phyloP scores from a whole-genome alignment of 2,329 filamentous ascomycete species.

The Botrytis fragariae region DNA sequence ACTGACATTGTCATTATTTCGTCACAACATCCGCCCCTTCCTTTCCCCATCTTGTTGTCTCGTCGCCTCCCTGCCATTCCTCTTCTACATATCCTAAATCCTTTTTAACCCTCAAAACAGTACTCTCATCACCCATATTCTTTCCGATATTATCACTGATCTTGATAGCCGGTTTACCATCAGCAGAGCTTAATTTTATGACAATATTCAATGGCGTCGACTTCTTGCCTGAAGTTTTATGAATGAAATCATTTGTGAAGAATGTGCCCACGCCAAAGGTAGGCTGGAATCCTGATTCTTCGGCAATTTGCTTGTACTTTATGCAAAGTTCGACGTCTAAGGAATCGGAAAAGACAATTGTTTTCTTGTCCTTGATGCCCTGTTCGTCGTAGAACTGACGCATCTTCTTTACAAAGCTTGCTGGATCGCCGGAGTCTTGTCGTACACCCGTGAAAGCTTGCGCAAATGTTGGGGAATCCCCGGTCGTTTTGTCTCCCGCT shows the following conservation, averaged over 20 bases:
- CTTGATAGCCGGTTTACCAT: conserved; percentile 81
- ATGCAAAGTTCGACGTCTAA: conserved; percentile 87
- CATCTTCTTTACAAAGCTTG: conserved; percentile 64
- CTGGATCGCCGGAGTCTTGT: conserved; percentile 70
- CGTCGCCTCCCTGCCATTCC: conserved; percentile 79
- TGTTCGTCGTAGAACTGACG: conserved; percentile 42
- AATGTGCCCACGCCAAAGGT: conserved; percentile 95
- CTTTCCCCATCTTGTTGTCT: conserved; percentile 76
- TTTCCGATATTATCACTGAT: conserved; percentile 85
- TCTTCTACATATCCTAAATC: conserved; percentile 84
- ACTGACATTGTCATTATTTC: background rate
- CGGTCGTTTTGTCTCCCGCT: conserved; percentile 41
- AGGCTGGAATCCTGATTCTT: conserved; percentile 76
- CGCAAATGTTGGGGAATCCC: conserved; percentile 53
- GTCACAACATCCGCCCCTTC: conserved; percentile 37
- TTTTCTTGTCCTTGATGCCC: conserved; percentile 77
- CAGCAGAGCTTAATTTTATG: conserved; percentile 89
- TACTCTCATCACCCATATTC: conserved; percentile 83
- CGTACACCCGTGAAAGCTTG: conserved; percentile 65
- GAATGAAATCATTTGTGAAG: conserved; percentile 90
- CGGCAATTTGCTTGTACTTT: conserved; percentile 82
- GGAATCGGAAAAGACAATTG: conserved; percentile 93
- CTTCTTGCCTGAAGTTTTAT: conserved; percentile 70
- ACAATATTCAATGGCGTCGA: conserved; percentile 94
- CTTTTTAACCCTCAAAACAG: conserved; percentile 79